Conservation (phyloP, 2,329 filamentous ascomycete species). For the Spiromastix sp. region DNA sequence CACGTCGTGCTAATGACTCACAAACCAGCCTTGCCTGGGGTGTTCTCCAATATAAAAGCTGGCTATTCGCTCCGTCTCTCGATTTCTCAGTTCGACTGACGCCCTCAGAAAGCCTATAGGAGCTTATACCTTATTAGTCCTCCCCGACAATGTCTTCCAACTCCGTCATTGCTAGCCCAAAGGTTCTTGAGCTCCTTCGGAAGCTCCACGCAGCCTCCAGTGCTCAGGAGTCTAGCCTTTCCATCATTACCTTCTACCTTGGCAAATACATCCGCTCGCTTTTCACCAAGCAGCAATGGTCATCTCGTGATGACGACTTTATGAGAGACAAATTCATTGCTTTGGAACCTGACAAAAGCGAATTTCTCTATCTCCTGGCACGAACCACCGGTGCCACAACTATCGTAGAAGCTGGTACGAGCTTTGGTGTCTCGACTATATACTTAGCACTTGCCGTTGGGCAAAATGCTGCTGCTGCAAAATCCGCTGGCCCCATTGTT, state of each 20-base stretch:
- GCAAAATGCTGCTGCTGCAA: slow-evolving; percentile 31
- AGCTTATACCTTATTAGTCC: too few relatives aligned
- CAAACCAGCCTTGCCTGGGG: too few relatives aligned
- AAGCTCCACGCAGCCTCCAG: slow-evolving; percentile 22
- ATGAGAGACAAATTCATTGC: slow-evolving; percentile 51
- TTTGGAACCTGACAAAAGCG: slow-evolving; percentile 48
- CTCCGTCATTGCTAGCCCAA: slow-evolving; percentile 9
- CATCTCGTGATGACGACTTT: slow-evolving; percentile 21
- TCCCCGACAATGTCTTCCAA: slow-evolving; percentile 11
- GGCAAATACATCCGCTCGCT: slow-evolving; percentile 10
- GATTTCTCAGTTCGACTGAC: too few relatives aligned
- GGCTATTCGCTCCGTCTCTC: too few relatives aligned
- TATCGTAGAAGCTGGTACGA: slow-evolving; percentile 52
- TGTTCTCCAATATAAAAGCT: too few relatives aligned
- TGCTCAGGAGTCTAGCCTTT: slow-evolving; percentile 21
- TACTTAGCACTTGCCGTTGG: slow-evolving; percentile 50
- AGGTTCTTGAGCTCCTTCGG: slow-evolving; percentile 18
- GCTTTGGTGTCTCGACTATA: slow-evolving; percentile 52
- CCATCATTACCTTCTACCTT: slow-evolving; percentile 15
- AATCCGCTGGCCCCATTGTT: slow-evolving; percentile 3
- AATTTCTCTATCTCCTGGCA: slow-evolving; percentile 45
- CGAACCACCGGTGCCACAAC: slow-evolving; percentile 39
- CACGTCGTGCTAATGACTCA: too few relatives aligned
- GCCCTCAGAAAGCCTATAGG: too few relatives aligned
- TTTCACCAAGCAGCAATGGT: slow-evolving; percentile 8